phyloP scores from a whole-genome alignment of 2,329 filamentous ascomycete genomes.

The Diaporthe ampelina region DNA sequence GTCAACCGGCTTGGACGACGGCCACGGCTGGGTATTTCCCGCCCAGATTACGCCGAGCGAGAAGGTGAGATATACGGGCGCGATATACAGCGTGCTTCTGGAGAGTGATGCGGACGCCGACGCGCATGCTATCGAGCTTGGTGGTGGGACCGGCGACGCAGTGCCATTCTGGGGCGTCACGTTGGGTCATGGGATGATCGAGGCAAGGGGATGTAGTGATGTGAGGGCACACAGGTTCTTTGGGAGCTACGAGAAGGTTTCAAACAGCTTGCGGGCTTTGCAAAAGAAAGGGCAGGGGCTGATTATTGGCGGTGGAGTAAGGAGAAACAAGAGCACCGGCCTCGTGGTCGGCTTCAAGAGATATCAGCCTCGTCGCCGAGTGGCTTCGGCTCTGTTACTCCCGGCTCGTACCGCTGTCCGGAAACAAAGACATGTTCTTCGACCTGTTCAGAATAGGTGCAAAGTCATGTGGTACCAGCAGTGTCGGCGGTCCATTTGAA shows the following conservation, averaged over 20 bases:
- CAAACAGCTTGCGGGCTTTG: conserved; percentile 55
- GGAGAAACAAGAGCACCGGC: conserved; percentile 55
- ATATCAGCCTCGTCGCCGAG: background rate
- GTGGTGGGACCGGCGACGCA: conserved; percentile 41
- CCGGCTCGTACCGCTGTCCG: too few relatives aligned
- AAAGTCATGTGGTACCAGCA: too few relatives aligned
- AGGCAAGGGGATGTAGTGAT: conserved; percentile 50
- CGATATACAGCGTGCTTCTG: conserved; percentile 70
- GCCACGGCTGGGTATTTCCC: conserved; percentile 62
- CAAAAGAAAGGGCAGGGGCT: conserved; percentile 55
- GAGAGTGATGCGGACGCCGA: conserved; percentile 58
- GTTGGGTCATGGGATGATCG: conserved; percentile 68
- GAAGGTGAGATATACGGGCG: conserved; percentile 60
- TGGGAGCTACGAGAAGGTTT: conserved; percentile 63
- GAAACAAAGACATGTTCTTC: too few relatives aligned
- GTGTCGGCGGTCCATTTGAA: too few relatives aligned
- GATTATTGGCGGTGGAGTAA: conserved; percentile 59
- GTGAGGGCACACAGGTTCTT: conserved; percentile 68
- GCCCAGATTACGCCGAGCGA: conserved; percentile 49
- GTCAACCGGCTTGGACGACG: conserved; percentile 42
- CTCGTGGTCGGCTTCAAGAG: conserved; percentile 53
- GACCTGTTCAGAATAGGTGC: too few relatives aligned
- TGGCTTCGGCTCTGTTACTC: too few relatives aligned
- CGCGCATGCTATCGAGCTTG: conserved; percentile 65
- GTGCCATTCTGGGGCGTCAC: conserved; percentile 65